These are phyloP conservation scores for Sclerotinia spermophila DNA, from an alignment of 2,329 filamentous ascomycete genomes.

Conservation along the genomic window DNA sequence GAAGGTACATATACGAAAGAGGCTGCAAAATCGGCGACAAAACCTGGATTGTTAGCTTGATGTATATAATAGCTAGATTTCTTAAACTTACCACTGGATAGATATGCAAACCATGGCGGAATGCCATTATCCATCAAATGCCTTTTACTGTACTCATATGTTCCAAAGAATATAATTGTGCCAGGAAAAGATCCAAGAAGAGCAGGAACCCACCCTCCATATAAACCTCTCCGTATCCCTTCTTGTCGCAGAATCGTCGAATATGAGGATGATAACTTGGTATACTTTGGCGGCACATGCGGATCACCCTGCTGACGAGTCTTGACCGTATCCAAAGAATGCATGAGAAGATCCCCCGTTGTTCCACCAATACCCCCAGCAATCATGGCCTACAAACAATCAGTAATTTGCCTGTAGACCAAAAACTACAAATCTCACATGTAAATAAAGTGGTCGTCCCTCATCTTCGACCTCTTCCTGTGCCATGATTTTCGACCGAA, in stretches of 20 bases:
- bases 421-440: conserved; percentile 44
- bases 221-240: conserved; percentile 78
- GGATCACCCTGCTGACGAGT: conserved; percentile 96
- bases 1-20: conserved; percentile 94
- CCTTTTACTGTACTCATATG: conserved; percentile 93
- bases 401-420: conserved; percentile 23
- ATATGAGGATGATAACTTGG: conserved; percentile 85
- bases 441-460: conserved; percentile 58
- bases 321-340: conserved; percentile 97
- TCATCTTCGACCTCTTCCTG: conserved; percentile 45
- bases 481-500: conserved; percentile 33
- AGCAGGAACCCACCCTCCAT: conserved; percentile 89
- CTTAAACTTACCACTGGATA: conserved; percentile 65
- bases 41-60: conserved; percentile 52
- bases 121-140: conserved; percentile 81
- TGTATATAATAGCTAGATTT: neutral
- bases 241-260: conserved; percentile 91
- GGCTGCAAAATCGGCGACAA: conserved; percentile 86
- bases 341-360: conserved; percentile 96
- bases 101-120: conserved; percentile 78
- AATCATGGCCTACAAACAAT: conserved; percentile 71
- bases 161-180: conserved; percentile 92
- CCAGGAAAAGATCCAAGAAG: conserved; percentile 90
- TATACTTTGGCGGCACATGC: conserved; percentile 87
- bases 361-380: conserved; percentile 90